Evolutionary conservation across 2,329 filamentous ascomycete species (phyloP).

Genomic region (Nemania diffusa): DNA sequence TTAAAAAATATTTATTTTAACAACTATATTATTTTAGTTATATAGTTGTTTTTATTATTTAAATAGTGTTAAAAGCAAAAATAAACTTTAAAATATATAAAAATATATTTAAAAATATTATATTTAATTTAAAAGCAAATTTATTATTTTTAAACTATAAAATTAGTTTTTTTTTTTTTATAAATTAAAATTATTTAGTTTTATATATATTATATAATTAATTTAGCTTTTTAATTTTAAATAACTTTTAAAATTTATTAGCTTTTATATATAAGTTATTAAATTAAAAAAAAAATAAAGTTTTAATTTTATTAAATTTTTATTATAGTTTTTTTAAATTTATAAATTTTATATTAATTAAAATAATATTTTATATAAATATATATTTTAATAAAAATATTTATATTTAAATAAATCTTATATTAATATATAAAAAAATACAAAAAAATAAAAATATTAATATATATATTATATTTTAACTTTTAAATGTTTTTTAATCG

Average conservation of each 20-base stretch:
- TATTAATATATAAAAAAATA: not conserved
- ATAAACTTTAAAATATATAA: no score
- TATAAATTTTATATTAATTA: not conserved
- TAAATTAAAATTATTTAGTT: not conserved
- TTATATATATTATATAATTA: not conserved
- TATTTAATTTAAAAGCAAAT: not conserved
- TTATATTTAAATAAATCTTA: not conserved
- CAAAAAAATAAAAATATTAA: not conserved
- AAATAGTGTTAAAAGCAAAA: no score
- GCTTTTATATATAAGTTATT: slow-evolving; percentile 6
- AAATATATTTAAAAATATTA: not conserved
- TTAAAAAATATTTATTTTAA: not conserved
- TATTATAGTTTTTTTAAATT: not conserved
- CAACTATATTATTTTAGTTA: no score
- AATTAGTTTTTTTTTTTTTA: not conserved
- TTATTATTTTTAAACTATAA: not conserved
- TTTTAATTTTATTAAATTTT: not conserved
- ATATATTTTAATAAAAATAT: slow-evolving; percentile 6
- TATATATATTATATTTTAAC: not conserved
- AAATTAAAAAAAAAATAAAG: not conserved
- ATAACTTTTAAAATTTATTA: not conserved
- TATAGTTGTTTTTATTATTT: no score
- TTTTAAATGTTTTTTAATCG: not conserved
- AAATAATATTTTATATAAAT: not conserved
- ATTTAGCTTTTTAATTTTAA: slow-evolving; percentile 7